Base-by-base conservation (phyloP, 2,329 filamentous ascomycete genomes). In the Lecanicillium sp. region DNA sequence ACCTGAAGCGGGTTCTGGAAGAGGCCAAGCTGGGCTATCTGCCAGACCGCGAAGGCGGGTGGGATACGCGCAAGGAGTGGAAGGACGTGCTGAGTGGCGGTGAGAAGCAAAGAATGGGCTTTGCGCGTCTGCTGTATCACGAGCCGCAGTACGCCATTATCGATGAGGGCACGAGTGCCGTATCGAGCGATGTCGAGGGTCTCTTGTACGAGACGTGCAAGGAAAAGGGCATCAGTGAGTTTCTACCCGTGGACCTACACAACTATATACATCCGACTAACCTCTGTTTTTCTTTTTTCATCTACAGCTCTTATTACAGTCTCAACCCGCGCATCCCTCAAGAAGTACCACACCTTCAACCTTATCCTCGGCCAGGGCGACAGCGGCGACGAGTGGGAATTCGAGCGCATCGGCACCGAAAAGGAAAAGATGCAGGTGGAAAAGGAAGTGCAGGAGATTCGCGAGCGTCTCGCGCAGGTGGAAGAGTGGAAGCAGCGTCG, bases 61-160 rank as follows among this genome's bases (percentile, higher is more conserved):
- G 88, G 88, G 87, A 98, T 56, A 92, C 87, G 4, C 77, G 87
- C 41, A 97, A 98, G 62, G 89, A 95, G 57, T 98, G 92, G 92
- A 96, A 97, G 64, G 90, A 97, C 50, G 87, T 98, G 4, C 71
- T 98, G n/a, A 90, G 84, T 47, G 92, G 92, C 29, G 92, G 92
- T 11, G 92, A 98, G 71, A 98, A 98, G 67, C 92, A 98, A 65
- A 74, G 92, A 17, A 87, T 98, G 76, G 87, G 79, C 0, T 87
- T 98, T 52, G 90, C 94, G 4, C 72, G 92, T 32, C 60, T 98
- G 36, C 68, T 97, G 29, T 98, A 98, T 55, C 92, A 98, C 55
- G 90, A 97, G 64, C 92, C 92, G 13, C 74, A 84, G 44, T 98
- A 94, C 57, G 92, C 88, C 3, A 87, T 98, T 52, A 79, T 98